A percentile compares a stretch with the other conserved stretches of the same genome.
Evolutionary conservation across 257 asterid genomes (phyloP).

Genomic region (Solanum raphanifolium): DNA sequence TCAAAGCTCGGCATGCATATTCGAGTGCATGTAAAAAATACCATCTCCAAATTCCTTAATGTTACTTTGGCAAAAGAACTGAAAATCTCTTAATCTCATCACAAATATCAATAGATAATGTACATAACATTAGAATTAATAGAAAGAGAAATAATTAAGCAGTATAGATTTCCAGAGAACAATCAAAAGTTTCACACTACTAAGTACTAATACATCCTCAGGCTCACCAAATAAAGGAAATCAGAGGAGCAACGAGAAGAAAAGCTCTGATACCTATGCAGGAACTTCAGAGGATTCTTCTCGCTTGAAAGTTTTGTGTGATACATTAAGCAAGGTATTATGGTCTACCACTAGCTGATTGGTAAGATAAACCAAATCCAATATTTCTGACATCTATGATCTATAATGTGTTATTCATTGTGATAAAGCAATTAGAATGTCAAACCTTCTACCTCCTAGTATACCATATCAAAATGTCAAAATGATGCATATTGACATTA

Average conservation of each 20-base stretch:
- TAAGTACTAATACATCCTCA: neutral
- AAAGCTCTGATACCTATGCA: neutral
- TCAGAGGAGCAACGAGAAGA: neutral
- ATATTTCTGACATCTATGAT: neutral
- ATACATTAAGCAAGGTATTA: neutral
- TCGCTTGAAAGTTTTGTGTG: neutral
- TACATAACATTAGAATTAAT: neutral
- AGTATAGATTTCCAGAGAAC: neutral
- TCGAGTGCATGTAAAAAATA: neutral
- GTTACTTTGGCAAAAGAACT: neutral
- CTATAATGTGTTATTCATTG: neutral
- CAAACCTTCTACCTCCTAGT: neutral
- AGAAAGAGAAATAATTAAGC: neutral
- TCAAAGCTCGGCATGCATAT: neutral
- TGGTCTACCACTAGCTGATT: neutral
- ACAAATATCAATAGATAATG: neutral
- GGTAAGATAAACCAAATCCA: neutral
- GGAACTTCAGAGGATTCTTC: neutral
- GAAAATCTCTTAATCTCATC: neutral
- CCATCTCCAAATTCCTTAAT: neutral
- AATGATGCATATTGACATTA: neutral
- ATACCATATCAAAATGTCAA: neutral
- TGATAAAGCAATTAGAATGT: neutral
- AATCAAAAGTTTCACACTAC: neutral
- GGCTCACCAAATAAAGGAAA: neutral